phyloP scores from a whole-genome alignment of 2,329 filamentous ascomycete genomes.

The Diaporthe longicolla region DNA sequence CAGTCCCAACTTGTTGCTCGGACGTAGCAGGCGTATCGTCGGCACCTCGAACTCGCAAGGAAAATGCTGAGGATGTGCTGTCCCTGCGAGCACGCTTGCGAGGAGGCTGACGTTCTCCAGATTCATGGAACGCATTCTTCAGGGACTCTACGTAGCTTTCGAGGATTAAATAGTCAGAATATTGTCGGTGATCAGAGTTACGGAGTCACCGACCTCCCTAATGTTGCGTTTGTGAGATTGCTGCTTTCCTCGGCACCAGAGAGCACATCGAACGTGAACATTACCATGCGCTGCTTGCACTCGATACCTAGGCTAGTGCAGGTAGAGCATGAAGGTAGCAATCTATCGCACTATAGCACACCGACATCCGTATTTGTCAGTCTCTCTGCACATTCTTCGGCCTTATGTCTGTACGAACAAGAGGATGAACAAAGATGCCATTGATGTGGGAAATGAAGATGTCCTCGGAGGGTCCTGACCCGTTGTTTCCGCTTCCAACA shows the following conservation, averaged over 20 bases:
- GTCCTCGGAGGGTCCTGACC: not conserved
- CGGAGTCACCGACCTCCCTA: not conserved
- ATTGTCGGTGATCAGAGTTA: not conserved
- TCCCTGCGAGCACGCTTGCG: constrained; percentile 10
- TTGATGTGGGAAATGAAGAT: too few relatives aligned
- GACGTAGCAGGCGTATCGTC: not conserved
- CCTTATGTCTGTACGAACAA: too few relatives aligned
- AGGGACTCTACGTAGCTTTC: constrained; percentile 2
- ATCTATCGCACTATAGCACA: not conserved
- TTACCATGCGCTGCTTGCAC: constrained; percentile 5
- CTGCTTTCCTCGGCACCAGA: constrained; percentile 4
- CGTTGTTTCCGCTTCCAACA: constrained; percentile 24
- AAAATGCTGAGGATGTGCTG: not conserved
- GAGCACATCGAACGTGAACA: not conserved
- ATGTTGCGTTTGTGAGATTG: not conserved
- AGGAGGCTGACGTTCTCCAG: not conserved
- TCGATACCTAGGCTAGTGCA: not conserved
- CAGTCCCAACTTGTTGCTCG: not conserved
- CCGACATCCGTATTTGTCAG: too few relatives aligned
- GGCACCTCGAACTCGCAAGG: not conserved
- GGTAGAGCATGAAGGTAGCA: constrained; percentile 15
- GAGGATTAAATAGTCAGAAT: not conserved
- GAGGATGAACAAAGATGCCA: too few relatives aligned
- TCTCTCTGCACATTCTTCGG: too few relatives aligned
- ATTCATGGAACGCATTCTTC: not conserved